These are phyloP conservation scores for Ophiostoma pallidulum DNA, from an alignment of 2,329 filamentous ascomycete genomes.

Conservation along the genomic window DNA sequence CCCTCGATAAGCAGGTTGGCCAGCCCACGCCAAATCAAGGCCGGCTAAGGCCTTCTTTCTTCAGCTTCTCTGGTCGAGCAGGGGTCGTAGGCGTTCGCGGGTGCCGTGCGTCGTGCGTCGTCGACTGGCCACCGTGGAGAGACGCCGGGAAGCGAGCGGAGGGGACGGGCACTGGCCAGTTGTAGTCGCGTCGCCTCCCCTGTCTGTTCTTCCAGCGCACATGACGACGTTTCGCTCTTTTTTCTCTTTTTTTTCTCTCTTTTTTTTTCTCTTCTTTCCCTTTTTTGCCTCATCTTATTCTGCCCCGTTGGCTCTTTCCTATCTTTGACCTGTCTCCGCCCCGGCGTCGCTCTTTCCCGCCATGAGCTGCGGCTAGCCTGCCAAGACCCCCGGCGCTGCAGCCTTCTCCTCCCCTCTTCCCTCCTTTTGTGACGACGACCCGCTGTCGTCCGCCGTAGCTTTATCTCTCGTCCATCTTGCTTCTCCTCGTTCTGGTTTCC, in stretches of 20 bases:
- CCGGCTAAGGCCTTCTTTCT: conserved; percentile 1
- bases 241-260: background rate
- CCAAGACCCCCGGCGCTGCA: background rate
- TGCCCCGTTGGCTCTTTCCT: background rate
- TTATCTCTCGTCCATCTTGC: background rate
- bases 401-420: background rate
- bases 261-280: background rate
- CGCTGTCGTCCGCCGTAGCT: no score
- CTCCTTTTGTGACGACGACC: background rate
- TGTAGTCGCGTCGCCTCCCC: no score
- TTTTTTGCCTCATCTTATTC: background rate
- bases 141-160: no score
- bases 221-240: background rate
- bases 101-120: no score
- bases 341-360: no score
- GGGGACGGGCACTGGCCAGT: no score
- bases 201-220: no score
- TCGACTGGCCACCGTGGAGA: no score
- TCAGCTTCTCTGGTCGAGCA: no score
- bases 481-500: background rate
- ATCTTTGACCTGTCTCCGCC: background rate
- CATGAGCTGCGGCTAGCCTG: no score
- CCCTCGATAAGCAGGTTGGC: conserved; percentile 8
- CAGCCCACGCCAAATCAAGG: conserved; percentile 1
- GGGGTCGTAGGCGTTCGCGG: no score